phyloP scores from a whole-genome alignment of 495 filamentous ascomycete species.

The Daldinia caldariorum region DNA sequence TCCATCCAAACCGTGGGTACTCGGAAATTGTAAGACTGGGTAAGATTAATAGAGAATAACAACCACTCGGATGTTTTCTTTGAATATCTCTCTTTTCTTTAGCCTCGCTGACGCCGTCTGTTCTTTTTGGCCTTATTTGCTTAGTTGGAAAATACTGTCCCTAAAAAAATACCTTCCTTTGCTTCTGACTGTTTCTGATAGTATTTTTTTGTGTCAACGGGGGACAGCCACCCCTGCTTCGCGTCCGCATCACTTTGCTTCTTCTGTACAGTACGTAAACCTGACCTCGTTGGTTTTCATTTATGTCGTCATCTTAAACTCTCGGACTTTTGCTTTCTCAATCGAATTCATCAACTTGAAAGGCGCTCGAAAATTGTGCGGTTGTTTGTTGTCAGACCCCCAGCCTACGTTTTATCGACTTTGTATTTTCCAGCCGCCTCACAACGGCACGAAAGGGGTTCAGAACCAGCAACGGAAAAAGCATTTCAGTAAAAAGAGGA shows the following conservation, averaged over 20 bases:
- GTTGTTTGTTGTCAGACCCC: slow-evolving; percentile 32
- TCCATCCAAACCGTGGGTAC: slow-evolving; percentile 33
- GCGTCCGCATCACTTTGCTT: slow-evolving; percentile 19
- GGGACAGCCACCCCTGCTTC: slow-evolving; percentile 20
- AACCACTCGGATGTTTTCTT: slow-evolving; percentile 16
- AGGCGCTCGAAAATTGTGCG: slow-evolving; percentile 13
- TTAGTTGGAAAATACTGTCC: slow-evolving; percentile 14
- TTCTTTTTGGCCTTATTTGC: not conserved
- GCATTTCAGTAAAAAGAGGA: not conserved
- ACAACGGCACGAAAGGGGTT: slow-evolving; percentile 19
- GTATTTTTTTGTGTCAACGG: slow-evolving; percentile 21
- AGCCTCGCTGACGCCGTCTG: slow-evolving; percentile 12
- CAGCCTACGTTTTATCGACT: slow-evolving; percentile 30
- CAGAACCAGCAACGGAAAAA: not conserved
- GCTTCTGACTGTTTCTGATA: slow-evolving; percentile 29
- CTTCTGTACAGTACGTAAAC: slow-evolving; percentile 41
- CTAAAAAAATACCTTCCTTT: slow-evolving; percentile 8
- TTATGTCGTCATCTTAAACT: slow-evolving; percentile 42
- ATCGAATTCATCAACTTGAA: slow-evolving; percentile 17
- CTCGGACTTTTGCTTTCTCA: slow-evolving; percentile 30
- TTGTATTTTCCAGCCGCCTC: slow-evolving; percentile 32
- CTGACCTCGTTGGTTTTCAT: slow-evolving; percentile 21
- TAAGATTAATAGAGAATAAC: slow-evolving; percentile 43
- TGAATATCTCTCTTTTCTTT: slow-evolving; percentile 8
- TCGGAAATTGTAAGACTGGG: slow-evolving; percentile 40